Evolutionary conservation across 139 green algal species (phyloP).

Genomic region (Chlamydomonas sphaeroides): DNA sequence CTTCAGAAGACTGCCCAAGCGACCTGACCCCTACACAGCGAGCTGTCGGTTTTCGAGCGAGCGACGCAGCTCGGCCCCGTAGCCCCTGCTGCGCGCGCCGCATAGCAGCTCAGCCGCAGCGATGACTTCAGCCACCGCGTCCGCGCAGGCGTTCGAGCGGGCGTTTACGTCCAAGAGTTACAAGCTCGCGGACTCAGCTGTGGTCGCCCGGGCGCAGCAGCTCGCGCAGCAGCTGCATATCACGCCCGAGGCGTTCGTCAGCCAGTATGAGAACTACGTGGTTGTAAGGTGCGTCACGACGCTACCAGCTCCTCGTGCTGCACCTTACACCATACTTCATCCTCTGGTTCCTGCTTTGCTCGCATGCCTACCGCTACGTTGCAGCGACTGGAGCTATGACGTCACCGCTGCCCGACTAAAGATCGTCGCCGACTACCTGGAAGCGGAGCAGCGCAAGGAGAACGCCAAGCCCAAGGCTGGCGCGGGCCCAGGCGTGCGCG

Average conservation of each 20-base stretch:
- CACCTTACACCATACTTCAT: not conserved
- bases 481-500: not conserved
- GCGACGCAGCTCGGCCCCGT: too few relatives aligned
- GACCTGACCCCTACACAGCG: too few relatives aligned
- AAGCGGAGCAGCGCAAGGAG: conserved; percentile 25
- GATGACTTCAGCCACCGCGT: too few relatives aligned
- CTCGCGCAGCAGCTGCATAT: conserved; percentile 31
- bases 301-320: too few relatives aligned
- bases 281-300: conserved; percentile 20
- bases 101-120: too few relatives aligned
- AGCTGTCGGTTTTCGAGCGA: too few relatives aligned
- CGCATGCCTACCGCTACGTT: too few relatives aligned
- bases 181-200: not conserved
- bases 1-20: too few relatives aligned
- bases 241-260: conserved; percentile 13
- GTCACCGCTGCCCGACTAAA: conserved; percentile 9
- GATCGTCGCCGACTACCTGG: conserved; percentile 16
- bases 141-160: conserved; percentile 1
- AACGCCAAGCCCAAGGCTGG: conserved; percentile 1
- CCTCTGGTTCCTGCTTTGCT: not conserved
- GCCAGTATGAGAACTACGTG: conserved; percentile 32
- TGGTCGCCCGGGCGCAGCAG: conserved; percentile 10
- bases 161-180: conserved; percentile 21
- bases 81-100: too few relatives aligned
- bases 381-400: conserved; percentile 26